phyloP scores from a whole-genome alignment of 2,329 filamentous ascomycete species.

The Apiospora hydei region DNA sequence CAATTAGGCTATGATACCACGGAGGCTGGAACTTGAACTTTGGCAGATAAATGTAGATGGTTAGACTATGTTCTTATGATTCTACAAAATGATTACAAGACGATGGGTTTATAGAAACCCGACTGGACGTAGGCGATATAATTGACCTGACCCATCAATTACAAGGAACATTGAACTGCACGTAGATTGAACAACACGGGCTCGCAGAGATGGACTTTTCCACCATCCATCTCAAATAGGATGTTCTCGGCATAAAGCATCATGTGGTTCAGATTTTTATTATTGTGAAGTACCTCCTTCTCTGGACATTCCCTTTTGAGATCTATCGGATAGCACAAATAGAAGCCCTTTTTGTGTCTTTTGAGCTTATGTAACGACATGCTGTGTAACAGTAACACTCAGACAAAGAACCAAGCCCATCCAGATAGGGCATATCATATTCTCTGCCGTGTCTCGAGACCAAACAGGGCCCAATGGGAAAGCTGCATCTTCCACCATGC shows the following conservation, averaged over 20 bases:
- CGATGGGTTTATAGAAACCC: not conserved
- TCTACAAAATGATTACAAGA: not conserved
- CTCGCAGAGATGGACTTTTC: not conserved
- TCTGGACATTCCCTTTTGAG: not conserved
- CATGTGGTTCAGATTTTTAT: not conserved
- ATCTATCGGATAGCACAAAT: not conserved
- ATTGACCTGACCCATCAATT: not conserved
- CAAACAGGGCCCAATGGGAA: not conserved
- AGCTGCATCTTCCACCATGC: not conserved
- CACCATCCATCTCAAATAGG: not conserved
- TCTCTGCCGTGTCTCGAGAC: not conserved
- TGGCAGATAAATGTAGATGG: not conserved
- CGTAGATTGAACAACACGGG: too few relatives aligned
- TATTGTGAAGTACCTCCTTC: not conserved
- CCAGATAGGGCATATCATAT: not conserved
- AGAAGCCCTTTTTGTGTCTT: not conserved
- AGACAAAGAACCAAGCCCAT: not conserved
- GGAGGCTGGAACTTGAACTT: not conserved
- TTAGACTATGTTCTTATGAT: not conserved
- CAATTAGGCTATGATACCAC: slow-evolving; percentile 7
- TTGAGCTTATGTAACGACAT: not conserved
- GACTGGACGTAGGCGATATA: too few relatives aligned
- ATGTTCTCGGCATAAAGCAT: not conserved
- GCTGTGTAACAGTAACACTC: not conserved
- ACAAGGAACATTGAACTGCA: too few relatives aligned